These are phyloP conservation scores for Suillus hirtellus DNA, from an alignment of 768 basidiomycete genomes.

Conservation along the genomic window DNA sequence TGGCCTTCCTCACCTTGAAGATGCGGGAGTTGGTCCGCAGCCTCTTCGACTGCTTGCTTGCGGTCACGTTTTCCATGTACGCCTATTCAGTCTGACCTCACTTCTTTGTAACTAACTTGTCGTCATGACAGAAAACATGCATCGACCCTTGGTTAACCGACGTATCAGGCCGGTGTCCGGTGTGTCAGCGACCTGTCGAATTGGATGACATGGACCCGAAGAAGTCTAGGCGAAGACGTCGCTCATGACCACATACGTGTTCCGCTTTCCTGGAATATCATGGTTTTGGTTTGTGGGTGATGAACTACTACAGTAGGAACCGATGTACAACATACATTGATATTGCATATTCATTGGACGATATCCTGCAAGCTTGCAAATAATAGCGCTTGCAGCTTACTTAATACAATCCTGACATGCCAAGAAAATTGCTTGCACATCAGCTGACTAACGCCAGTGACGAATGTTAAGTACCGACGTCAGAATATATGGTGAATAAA, in stretches of 20 bases:
- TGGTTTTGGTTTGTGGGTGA: background rate
- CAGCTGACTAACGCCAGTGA: background rate
- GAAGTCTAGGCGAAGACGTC: slow-evolving; percentile 29
- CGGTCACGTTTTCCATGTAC: slow-evolving; percentile 89
- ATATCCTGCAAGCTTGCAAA: background rate
- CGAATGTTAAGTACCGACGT: background rate
- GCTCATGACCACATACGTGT: slow-evolving; percentile 16
- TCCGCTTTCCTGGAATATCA: background rate
- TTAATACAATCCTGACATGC: background rate
- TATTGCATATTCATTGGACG: slow-evolving; percentile 22
- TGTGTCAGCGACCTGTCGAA: slow-evolving; percentile 78
- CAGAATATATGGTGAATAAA: background rate
- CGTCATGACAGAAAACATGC: slow-evolving; percentile 67
- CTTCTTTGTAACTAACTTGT: slow-evolving; percentile 15
- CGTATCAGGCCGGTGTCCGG: slow-evolving; percentile 85
- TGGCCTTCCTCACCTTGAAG: slow-evolving; percentile 54
- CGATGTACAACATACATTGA: slow-evolving; percentile 11
- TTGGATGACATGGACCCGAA: slow-evolving; percentile 39
- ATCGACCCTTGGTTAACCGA: slow-evolving; percentile 87
- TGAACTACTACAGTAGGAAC: slow-evolving; percentile 3
- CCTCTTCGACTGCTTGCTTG: slow-evolving; percentile 76
- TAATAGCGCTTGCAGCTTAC: background rate
- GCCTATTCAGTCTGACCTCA: slow-evolving; percentile 28
- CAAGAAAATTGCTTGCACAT: background rate
- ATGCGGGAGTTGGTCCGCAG: slow-evolving; percentile 76